phyloP scores from a whole-genome alignment of 257 asterid genomes.

The Cordia subcordata region DNA sequence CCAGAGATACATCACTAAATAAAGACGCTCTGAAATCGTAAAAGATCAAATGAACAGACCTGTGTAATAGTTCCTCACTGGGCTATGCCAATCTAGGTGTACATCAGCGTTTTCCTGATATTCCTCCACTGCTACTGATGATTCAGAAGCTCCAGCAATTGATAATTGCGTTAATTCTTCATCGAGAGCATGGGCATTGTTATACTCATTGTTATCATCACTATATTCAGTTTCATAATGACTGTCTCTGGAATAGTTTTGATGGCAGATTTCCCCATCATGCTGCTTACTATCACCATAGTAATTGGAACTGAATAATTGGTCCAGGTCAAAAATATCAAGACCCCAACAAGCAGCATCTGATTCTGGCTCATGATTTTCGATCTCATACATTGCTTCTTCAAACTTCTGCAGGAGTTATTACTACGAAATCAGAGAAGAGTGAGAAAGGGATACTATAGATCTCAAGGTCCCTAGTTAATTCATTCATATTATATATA shows the following conservation, averaged over 20 bases:
- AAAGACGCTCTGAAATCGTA: slow-evolving; percentile 3
- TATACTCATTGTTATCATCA: slow-evolving; percentile 51
- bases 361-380: slow-evolving; percentile 62
- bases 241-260: slow-evolving; percentile 47
- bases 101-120: slow-evolving; percentile 34
- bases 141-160: slow-evolving; percentile 50
- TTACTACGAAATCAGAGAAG: neutral
- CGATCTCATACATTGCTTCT: neutral
- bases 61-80: slow-evolving; percentile 43
- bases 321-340: slow-evolving; percentile 51
- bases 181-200: slow-evolving; percentile 52
- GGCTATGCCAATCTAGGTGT: slow-evolving; percentile 49
- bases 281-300: slow-evolving; percentile 67
- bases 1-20: slow-evolving; percentile 1
- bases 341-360: slow-evolving; percentile 57
- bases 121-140: slow-evolving; percentile 38
- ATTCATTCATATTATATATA: too few species aligned
- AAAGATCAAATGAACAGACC: slow-evolving; percentile 31
- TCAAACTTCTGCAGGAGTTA: neutral
- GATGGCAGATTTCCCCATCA: slow-evolving; percentile 62
- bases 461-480: too few species aligned
- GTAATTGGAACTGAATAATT: slow-evolving; percentile 62
- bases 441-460: too few species aligned
- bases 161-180: slow-evolving; percentile 60
- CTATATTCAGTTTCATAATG: slow-evolving; percentile 24